Conservation (phyloP, 1,139 yeast species). For the Protomyces inouyei region DNA sequence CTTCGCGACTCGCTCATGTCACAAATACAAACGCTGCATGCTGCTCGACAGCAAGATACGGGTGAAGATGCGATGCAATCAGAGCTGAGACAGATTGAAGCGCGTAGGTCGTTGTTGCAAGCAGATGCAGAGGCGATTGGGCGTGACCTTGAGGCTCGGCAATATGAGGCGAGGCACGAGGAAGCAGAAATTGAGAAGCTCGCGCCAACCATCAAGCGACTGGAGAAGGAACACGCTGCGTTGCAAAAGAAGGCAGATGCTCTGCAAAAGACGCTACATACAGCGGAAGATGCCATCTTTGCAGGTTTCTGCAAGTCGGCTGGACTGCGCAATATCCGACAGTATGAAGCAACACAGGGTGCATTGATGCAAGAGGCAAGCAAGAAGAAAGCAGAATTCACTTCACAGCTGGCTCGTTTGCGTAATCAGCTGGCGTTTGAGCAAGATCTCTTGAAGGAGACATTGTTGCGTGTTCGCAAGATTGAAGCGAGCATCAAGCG, state of each 20-base stretch:
- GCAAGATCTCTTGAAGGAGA: conserved; percentile 51
- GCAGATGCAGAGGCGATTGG: conserved; percentile 42
- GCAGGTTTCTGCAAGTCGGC: conserved; percentile 50
- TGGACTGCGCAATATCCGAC: conserved; percentile 52
- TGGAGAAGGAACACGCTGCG: conserved; percentile 34
- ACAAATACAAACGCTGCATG: conserved; percentile 52
- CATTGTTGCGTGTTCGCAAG: conserved; percentile 45
- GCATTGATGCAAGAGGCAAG: conserved; percentile 55
- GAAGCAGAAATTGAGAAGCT: conserved; percentile 39
- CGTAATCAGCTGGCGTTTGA: conserved; percentile 63
- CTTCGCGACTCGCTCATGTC: conserved; percentile 57
- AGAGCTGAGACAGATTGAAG: conserved; percentile 54
- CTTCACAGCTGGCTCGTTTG: conserved; percentile 58
- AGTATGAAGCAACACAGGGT: conserved; percentile 66
- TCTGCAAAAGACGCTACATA: conserved; percentile 32
- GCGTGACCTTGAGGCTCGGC: conserved; percentile 46
- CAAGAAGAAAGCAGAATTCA: conserved; percentile 58
- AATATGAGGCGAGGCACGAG: conserved; percentile 55
- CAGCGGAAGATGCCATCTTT: conserved; percentile 44
- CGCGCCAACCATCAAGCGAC: conserved; percentile 38
- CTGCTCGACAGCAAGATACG: conserved; percentile 52
- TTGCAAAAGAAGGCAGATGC: conserved; percentile 27
- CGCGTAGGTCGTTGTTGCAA: conserved; percentile 50
- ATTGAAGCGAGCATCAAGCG: conserved; percentile 42
- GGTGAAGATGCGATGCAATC: conserved; percentile 55